Evolutionary conservation across 306 rosid genomes (phyloP), one percentile per base, ranked within the genome.

Genomic region (Cucumis hystrix): DNA sequence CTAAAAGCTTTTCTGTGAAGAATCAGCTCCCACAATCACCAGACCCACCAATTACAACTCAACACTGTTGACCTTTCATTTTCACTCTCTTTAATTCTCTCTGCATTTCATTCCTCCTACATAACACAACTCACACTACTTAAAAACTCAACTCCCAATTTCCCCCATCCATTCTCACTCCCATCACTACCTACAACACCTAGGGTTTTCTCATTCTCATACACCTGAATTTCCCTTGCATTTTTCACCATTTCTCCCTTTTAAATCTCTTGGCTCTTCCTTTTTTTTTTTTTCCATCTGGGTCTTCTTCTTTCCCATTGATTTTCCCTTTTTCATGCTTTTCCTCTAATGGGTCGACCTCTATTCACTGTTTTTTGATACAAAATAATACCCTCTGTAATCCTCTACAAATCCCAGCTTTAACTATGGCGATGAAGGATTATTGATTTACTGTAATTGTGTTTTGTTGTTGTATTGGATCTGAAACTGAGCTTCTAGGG

Each of bases 31-130:
- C 84, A 74, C 81, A 74, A 79, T 43, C 69, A 35, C 79, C 61
- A 64, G 66, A 55, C 83, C 84, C 78, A 83, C 98, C 93, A 91
- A 93, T 93, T 92, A 91, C 85, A 84, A 87, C 91, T 89, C 87
- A 82, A 57, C 87, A 80, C 83, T 79, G 79, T 73, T 68, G 10
- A 21, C 33, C 79, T 69, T 52, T 37, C 43, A 60, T 47, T 39
- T 68, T 69, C 65, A 37, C 33, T 33, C 61, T 71, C 52, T 76
- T 51, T 58, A 77, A 83, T 81, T 80, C 82, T 79, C 81, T 79
- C 80, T 81, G 82, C 88, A 85, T 79, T 88, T 87, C 76, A 75
- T 73, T 15, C 39, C 45, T 80, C 79, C 76, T 72, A 70, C 75
- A 70, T 69, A 69, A 37, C 58, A 69, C 5, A 41, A 35, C 37